Evolutionary conservation across 148 eudicot genomes (phyloP), one percentile per base, ranked within the genome.

Genomic region (Rhododendron griersonianum): DNA sequence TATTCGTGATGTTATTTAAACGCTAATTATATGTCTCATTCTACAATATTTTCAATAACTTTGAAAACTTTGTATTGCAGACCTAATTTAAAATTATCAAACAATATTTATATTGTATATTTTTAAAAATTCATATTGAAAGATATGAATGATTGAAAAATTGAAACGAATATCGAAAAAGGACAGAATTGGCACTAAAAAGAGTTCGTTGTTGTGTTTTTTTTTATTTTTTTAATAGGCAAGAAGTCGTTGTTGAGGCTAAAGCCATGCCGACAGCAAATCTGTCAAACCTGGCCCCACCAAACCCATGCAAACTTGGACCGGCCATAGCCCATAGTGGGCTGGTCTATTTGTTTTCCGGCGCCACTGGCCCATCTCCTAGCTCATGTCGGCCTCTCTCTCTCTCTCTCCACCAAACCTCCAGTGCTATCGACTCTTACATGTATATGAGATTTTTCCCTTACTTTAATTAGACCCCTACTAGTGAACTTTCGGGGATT

Each of bases 191-290:
- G 4, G 57, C 18, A 14, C 57, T 53, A 53, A 53, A 53, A 53
- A 53, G 57, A 3, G 57, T 4, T 14, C 7, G 7, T 41, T 0
- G 45, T 41, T 0, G 44, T 41, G 0, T 1, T 41, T 5, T 0
- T 41, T 5, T 39, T 39, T 39, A 5, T 39, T 6, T 39, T 41
- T 41, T 41, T 41, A 41, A 41, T 41, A 41, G 0, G 7, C 45
- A 41, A 41, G 45, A 41, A 41, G 45, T 41, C 45, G 57, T 81
- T 57, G 44, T 35, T 81, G 83, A 81, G 65, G 0, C 50, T 28
- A 88, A 85, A 80, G 85, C 82, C 86, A 81, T 82, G 69, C 90
- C 88, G 93, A 87, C 91, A 87, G 78, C 55, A 87, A 81, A 85
- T 83, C 71, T 85, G 87, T 81, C 59, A 45, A 18, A 87, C 47